phyloP scores from a whole-genome alignment of 352 stramenopile genomes.

The Phytopythium litorale region DNA sequence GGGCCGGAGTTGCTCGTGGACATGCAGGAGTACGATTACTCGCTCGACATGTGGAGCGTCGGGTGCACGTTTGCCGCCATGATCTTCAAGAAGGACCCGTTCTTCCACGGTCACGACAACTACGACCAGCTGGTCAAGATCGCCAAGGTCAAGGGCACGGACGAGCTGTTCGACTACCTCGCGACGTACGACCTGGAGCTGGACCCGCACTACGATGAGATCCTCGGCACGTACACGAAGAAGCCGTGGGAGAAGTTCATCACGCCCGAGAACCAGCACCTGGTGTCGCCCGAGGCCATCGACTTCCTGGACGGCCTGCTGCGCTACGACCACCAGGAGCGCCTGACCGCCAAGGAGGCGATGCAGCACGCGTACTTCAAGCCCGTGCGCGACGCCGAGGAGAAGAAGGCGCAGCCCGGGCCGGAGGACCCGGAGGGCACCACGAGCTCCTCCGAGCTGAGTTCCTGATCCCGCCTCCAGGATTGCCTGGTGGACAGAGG shows the following conservation, averaged over 20 bases:
- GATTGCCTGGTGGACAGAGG: not conserved
- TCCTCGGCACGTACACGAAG: constrained; percentile 96
- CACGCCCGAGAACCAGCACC: constrained; percentile 96
- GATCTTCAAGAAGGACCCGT: constrained; percentile 99
- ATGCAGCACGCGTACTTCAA: constrained; percentile 99
- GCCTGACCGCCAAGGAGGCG: constrained; percentile 98
- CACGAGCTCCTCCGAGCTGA: constrained; percentile 71
- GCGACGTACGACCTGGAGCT: constrained; percentile 99
- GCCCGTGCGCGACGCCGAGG: constrained; percentile 80
- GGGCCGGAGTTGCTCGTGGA: constrained; percentile 98
- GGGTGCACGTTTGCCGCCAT: constrained; percentile 99
- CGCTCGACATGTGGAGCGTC: constrained; percentile 98
- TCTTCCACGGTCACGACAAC: constrained; percentile 99
- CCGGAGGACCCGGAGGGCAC: constrained; percentile 60
- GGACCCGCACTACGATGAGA: constrained; percentile 98
- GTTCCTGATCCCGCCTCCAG: constrained; percentile 28
- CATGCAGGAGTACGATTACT: constrained; percentile 99
- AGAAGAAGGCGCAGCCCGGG: constrained; percentile 48
- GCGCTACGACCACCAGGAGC: constrained; percentile 96
- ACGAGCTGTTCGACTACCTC: constrained; percentile 98
- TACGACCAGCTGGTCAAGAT: constrained; percentile 99
- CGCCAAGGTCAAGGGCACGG: constrained; percentile 96
- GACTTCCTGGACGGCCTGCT: constrained; percentile 90
- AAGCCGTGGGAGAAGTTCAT: constrained; percentile 99
- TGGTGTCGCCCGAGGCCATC: constrained; percentile 95